Percentiles rank a stretch among this genome's conserved stretches.
Evolutionary conservation across 805 yeast genomes (phyloP).

Genomic region (Hanseniaspora nectarophila): DNA sequence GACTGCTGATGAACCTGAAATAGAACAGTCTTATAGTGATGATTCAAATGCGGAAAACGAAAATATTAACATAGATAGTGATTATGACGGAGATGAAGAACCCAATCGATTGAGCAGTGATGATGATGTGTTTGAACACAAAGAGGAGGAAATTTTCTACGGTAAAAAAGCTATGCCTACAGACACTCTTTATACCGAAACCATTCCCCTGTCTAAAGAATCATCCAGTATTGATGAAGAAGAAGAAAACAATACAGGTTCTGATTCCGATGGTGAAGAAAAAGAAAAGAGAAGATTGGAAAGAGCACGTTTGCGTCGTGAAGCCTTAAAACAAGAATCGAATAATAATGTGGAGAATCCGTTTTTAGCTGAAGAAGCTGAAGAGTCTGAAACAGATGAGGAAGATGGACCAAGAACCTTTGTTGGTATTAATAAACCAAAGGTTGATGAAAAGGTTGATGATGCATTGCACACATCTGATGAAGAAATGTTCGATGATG

Average conservation of each 20-base stretch:
- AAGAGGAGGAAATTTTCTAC: background rate
- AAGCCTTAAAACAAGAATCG: conserved; percentile 32
- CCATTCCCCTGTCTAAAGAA: no score
- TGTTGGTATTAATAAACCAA: background rate
- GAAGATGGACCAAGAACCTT: background rate
- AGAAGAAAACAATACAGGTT: background rate
- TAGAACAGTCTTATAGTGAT: conserved; percentile 17
- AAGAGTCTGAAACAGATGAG: conserved; percentile 8
- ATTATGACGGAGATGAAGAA: background rate
- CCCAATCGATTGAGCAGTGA: background rate
- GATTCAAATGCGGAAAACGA: conserved; percentile 16
- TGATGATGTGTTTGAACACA: background rate
- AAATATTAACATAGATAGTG: background rate
- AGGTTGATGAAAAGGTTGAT: conserved; percentile 17
- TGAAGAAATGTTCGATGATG: conserved; percentile 16
- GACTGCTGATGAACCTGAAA: background rate
- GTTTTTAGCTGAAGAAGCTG: conserved; percentile 14
- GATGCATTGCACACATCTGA: conserved; percentile 8
- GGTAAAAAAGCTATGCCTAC: background rate
- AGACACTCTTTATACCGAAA: background rate
- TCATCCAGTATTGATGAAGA: background rate
- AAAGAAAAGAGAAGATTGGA: conserved; percentile 1
- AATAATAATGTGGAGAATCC: conserved; percentile 25
- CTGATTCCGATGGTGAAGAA: background rate
- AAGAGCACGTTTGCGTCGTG: conserved; percentile 33